Base-by-base conservation (phyloP, 2,329 filamentous ascomycete genomes). In the Neoscytalidium dimidiatum region DNA sequence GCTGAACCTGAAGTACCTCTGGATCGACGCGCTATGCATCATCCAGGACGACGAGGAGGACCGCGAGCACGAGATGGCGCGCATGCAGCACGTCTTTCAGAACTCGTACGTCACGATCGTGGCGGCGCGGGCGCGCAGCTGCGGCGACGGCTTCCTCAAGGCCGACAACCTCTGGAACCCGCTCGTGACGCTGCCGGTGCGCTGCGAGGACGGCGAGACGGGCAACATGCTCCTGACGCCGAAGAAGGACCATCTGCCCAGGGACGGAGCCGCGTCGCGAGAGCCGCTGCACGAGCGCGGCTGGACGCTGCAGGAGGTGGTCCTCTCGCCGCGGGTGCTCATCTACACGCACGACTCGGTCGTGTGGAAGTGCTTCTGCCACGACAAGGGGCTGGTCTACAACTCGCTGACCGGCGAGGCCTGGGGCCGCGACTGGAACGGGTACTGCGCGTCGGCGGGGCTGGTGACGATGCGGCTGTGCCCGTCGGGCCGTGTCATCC, bases 81-180 rank as follows among this genome's bases (percentile, higher is more conserved):
- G 44, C n/a, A 61, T 61, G 57, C 28, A 61, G n/a, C 19, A 48
- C 41, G 31, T 48, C 8, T 61, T 61, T 43, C 41, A 49, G 43
- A 61, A 49, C 44, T 33, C 57, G 23, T 61, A 61, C 43, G 57
- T 61, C n/a, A 61, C 57, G 17, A 61, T 61, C 29, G 57, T 49
- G 23, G 26, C 57, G n/a, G 44, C 28, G 23, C 28, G 41, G 19
- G 41, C 57, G 29, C 38, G 57, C 9, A 33, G 57, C 29, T 61
- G 57, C 31, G 17, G 28, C 21, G 57, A 61, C 17, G 57, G 57
- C n/a, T 61, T 61, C 19, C 38, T 61, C 8, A 57, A 57, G 23
- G 53, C 53, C 6, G 53, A 44, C 53, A 26, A 51, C 23, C 43
- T 56, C 1, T 52, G 31, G 57, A 43, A 56, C 28, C n/a, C 51